Evolutionary conservation across 108 stramenopile genomes (phyloP), one percentile per base, ranked within the genome.

Genomic region (Nitzschia inconspicua): DNA sequence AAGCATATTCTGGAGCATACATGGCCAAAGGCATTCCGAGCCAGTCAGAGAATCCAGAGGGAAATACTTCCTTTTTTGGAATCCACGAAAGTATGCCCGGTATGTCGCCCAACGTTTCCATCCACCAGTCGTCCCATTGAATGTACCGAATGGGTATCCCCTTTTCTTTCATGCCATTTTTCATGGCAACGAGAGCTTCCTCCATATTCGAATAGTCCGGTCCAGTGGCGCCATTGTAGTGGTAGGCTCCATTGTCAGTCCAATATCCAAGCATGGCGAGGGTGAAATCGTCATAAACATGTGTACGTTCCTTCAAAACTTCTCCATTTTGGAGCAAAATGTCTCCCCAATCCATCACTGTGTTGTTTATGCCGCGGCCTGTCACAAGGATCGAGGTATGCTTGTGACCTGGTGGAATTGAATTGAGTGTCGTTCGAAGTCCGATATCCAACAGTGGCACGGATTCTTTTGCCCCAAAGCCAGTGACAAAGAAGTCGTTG

Each of bases 111-210:
- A 46, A 46, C 3, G n/a, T 36, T 31, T 60, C 44, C 59, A 60
- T 60, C 59, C 59, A 60, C 59, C 59, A 60, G 29, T 60, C 59
- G 44, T 60, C 59, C 59, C 59, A 60, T 19, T 60, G 59, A 4
- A 48, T 9, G 29, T 48, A 60, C 8, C 59, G 59, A 9, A 60
- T 48, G 20, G 59, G 59, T 16, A 60, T 60, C 23, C 25, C 25
- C 34, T 31, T 13, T 7, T 30, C n/a, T 30, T 30, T 7, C 10
- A 19, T 34, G 13, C 47, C 59, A 13, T 46, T 16, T 35, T 60
- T 60, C 10, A 60, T 23, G 4, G 11, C 59, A 9, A 60, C 14
- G 7, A 60, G 44, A 30, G 59, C 59, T 31, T 60, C 59, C 34
- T 60, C 59, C 47, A 48, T 48, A 44, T 60, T 60, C n/a, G 59